Conservation (phyloP, 2,329 filamentous ascomycete genomes). For the Trichoderma breve region DNA sequence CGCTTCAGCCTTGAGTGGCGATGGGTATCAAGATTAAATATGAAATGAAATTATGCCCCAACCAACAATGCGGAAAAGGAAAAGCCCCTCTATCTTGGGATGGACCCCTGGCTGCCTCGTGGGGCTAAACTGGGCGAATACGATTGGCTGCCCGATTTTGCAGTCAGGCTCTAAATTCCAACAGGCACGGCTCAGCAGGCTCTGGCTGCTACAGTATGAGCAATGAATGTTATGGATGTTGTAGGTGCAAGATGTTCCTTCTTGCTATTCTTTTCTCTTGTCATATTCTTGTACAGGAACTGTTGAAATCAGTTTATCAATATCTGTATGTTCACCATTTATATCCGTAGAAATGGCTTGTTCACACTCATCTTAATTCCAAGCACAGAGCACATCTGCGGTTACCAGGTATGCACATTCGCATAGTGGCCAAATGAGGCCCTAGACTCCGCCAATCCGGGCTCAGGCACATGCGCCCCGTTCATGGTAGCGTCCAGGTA, state of each 20-base stretch:
- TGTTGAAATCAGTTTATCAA: neutral
- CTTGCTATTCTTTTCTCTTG: neutral
- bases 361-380: neutral
- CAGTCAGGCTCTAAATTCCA: neutral
- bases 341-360: neutral
- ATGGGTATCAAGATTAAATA: conserved; percentile 15
- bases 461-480: conserved; percentile 8
- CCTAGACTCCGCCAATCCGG: conserved; percentile 14
- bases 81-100: neutral
- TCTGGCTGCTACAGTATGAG: neutral
- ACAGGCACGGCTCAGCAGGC: neutral
- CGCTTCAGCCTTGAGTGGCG: neutral
- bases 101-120: neutral
- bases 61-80: neutral
- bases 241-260: neutral
- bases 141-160: neutral
- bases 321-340: neutral
- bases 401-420: neutral
- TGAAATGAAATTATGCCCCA: conserved; percentile 6
- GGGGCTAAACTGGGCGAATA: neutral
- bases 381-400: neutral
- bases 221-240: neutral
- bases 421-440: conserved; percentile 8
- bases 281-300: neutral
- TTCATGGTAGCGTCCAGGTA: neutral